Evolutionary conservation across 805 yeast species (phyloP).

Genomic region (Danielozyma ontarioensis): DNA sequence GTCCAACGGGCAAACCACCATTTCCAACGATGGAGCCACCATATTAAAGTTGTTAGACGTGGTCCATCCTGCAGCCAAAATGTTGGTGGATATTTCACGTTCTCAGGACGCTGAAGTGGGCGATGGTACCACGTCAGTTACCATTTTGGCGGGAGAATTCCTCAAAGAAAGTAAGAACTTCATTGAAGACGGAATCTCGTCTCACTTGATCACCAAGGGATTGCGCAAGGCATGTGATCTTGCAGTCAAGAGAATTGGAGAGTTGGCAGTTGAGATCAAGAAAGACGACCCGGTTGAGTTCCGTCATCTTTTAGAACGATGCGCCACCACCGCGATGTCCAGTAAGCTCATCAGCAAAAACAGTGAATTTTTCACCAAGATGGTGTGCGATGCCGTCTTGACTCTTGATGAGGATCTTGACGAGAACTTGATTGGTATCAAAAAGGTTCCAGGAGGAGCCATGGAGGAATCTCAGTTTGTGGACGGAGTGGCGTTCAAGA

Average conservation of each 20-base stretch:
- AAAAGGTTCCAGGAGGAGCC: constrained; percentile 93
- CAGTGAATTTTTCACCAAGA: constrained; percentile 83
- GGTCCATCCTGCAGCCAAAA: constrained; percentile 98
- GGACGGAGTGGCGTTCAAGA: constrained; percentile 94
- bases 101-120: constrained; percentile 99
- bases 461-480: constrained; percentile 89
- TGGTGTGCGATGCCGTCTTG: constrained; percentile 95
- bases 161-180: constrained; percentile 85
- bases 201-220: constrained; percentile 85
- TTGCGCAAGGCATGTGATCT: constrained; percentile 74
- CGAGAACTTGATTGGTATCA: constrained; percentile 88
- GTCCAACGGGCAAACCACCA: constrained; percentile 80
- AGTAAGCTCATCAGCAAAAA: constrained; percentile 88
- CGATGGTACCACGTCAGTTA: constrained; percentile 96
- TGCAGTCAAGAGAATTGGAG: constrained; percentile 69
- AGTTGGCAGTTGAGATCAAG: constrained; percentile 67
- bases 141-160: constrained; percentile 90
- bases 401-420: constrained; percentile 82
- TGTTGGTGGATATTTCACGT: constrained; percentile 87
- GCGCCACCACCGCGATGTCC: constrained; percentile 97
- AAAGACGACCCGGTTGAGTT: constrained; percentile 44
- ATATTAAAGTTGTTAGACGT: constrained; percentile 87
- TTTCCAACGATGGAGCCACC: constrained; percentile 98
- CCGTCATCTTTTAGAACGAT: constrained; percentile 76
- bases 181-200: constrained; percentile 93